Conservation (phyloP, 1,284 basidiomycete genomes). For the Trametes hirsuta region DNA sequence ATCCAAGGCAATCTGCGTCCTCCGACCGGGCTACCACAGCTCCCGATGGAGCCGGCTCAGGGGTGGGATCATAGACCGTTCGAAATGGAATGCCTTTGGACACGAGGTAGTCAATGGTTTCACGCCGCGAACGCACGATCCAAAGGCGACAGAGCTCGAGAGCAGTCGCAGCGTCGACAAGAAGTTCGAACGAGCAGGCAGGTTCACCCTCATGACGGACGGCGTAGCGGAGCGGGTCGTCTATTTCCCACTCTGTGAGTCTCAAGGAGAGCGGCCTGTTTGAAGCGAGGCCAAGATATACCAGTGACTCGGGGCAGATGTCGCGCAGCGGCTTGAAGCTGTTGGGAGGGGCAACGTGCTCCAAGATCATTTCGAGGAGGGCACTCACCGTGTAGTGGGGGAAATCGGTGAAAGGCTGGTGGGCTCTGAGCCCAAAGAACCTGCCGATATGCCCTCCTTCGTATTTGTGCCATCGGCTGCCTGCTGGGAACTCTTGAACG, state of each 20-base stretch:
- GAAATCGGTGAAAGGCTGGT: too few species aligned
- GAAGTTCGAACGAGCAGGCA: neutral
- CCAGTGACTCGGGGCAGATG: neutral
- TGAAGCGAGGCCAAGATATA: too few species aligned
- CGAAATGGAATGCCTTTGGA: conserved; percentile 4
- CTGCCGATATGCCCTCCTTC: too few species aligned
- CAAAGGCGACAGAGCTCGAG: conserved; percentile 6
- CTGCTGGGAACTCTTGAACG: neutral
- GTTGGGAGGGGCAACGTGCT: neutral
- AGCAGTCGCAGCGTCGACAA: conserved; percentile 4
- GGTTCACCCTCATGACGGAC: neutral
- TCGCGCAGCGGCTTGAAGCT: neutral
- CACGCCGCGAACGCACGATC: neutral
- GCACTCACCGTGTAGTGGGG: neutral
- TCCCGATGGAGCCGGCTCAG: neutral
- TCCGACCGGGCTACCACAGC: too few species aligned
- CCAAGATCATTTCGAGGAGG: neutral
- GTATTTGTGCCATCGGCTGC: neutral
- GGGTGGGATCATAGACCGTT: conserved; percentile 1
- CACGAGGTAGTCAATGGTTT: neutral
- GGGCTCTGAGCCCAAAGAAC: too few species aligned
- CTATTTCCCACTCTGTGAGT: too few species aligned
- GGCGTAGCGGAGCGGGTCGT: too few species aligned
- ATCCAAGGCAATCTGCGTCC: too few species aligned
- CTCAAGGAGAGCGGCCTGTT: too few species aligned